These are phyloP conservation scores for Emmonsia crescens DNA, from an alignment of 2,329 filamentous ascomycete species.

Conservation along the genomic window DNA sequence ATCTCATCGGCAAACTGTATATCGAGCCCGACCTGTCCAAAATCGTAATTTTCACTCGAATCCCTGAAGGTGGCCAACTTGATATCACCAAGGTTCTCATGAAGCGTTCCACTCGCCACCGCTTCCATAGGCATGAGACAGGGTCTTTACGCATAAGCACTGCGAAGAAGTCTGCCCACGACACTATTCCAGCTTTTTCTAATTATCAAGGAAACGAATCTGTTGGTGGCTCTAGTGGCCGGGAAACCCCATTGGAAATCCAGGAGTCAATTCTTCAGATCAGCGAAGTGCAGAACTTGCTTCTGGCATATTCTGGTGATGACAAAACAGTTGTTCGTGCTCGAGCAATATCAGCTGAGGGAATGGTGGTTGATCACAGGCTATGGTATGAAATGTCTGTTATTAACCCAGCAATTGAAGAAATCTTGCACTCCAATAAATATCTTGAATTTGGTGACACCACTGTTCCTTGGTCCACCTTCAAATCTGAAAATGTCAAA, in stretches of 20 bases:
- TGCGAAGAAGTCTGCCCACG: neutral
- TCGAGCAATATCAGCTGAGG: constrained; percentile 15
- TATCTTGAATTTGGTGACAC: constrained; percentile 24
- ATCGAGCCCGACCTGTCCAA: constrained; percentile 20
- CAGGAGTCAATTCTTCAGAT: constrained; percentile 25
- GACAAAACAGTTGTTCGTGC: constrained; percentile 21
- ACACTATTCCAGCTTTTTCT: neutral
- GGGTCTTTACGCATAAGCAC: neutral
- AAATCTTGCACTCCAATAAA: constrained; percentile 23
- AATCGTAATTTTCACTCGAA: constrained; percentile 20
- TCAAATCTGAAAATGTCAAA: constrained; percentile 2
- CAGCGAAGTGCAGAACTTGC: constrained; percentile 31
- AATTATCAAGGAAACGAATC: constrained; percentile 7
- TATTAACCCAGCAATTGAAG: constrained; percentile 26
- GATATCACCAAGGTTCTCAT: constrained; percentile 24
- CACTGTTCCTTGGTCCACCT: neutral
- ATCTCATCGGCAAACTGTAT: constrained; percentile 26
- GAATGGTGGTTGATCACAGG: constrained; percentile 24
- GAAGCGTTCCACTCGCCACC: constrained; percentile 26
- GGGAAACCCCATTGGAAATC: constrained; percentile 9
- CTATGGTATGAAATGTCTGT: constrained; percentile 33
- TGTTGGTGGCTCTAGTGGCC: neutral
- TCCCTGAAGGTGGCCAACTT: constrained; percentile 17
- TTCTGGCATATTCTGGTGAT: constrained; percentile 12
- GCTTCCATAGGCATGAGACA: constrained; percentile 10